These are phyloP conservation scores for Paramecium octaurelia DNA, from an alignment of 73 alveolate species.

Conservation along the genomic window DNA sequence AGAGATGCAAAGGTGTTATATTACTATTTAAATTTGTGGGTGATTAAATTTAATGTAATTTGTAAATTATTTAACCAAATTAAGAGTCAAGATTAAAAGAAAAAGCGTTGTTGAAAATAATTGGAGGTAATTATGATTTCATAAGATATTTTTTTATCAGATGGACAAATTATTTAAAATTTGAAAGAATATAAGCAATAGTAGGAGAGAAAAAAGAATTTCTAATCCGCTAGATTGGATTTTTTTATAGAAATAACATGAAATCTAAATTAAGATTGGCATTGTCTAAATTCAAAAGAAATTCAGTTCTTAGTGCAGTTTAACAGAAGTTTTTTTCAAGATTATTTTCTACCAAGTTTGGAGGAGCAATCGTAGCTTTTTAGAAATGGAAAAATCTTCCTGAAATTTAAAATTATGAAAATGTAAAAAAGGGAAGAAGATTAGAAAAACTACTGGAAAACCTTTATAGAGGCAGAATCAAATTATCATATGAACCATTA, in stretches of 20 bases:
- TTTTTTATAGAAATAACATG: neutral
- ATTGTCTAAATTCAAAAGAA: neutral
- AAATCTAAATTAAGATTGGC: neutral
- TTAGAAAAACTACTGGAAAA: neutral
- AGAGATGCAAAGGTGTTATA: neutral
- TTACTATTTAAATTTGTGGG: neutral
- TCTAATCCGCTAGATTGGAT: neutral
- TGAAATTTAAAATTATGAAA: neutral
- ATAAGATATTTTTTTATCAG: neutral
- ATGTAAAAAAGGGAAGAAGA: neutral
- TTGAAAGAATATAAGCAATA: neutral
- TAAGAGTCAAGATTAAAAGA: neutral
- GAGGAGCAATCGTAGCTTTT: conserved; percentile 20
- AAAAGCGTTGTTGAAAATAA: neutral
- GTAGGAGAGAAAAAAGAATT: conserved; percentile 14
- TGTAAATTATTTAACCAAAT: neutral
- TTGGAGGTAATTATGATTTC: neutral
- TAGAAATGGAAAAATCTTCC: conserved; percentile 38
- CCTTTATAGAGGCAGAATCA: neutral
- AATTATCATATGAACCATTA: conserved; percentile 16
- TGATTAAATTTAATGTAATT: neutral
- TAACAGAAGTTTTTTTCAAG: neutral
- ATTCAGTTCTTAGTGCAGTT: neutral
- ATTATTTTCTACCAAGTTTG: neutral
- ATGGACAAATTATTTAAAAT: neutral